phyloP scores from a whole-genome alignment of 495 filamentous ascomycete genomes.

The Opeltia flavorubescens region DNA sequence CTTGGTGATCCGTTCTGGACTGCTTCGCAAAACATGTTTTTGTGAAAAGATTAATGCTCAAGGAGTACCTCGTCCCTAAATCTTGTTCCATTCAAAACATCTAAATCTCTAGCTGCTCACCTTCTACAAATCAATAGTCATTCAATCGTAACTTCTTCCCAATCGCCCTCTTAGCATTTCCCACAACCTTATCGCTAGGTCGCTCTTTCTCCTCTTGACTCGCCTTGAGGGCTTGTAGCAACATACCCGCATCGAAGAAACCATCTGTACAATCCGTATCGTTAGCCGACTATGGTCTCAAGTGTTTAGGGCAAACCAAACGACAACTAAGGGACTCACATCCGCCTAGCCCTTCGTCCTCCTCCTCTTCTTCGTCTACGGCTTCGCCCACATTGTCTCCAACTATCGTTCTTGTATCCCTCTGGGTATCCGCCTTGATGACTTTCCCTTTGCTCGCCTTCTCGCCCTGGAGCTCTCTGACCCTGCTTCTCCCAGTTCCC shows the following conservation, averaged over 20 bases:
- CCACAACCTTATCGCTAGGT: conserved; percentile 25
- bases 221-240: conserved; percentile 71
- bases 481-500: conserved; percentile 42
- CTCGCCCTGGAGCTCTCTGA: conserved; percentile 47
- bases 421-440: conserved; percentile 21
- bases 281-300: background rate
- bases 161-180: conserved; percentile 43
- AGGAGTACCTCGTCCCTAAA: too few relatives aligned
- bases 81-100: too few relatives aligned
- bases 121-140: conserved; percentile 51
- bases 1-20: too few relatives aligned
- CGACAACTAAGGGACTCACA: conserved; percentile 46
- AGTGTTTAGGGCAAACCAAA: background rate
- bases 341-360: conserved; percentile 82
- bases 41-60: too few relatives aligned
- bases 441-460: conserved; percentile 16
- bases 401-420: conserved; percentile 31
- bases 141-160: conserved; percentile 67
- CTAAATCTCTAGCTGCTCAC: too few relatives aligned
- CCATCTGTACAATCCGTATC: conserved; percentile 48
- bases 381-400: conserved; percentile 36
- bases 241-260: conserved; percentile 92
- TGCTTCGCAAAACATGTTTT: too few relatives aligned
- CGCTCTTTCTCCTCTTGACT: conserved; percentile 36
- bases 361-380: conserved; percentile 50